Conservation (phyloP, 768 basidiomycete genomes). For the Mrakia frigida region DNA sequence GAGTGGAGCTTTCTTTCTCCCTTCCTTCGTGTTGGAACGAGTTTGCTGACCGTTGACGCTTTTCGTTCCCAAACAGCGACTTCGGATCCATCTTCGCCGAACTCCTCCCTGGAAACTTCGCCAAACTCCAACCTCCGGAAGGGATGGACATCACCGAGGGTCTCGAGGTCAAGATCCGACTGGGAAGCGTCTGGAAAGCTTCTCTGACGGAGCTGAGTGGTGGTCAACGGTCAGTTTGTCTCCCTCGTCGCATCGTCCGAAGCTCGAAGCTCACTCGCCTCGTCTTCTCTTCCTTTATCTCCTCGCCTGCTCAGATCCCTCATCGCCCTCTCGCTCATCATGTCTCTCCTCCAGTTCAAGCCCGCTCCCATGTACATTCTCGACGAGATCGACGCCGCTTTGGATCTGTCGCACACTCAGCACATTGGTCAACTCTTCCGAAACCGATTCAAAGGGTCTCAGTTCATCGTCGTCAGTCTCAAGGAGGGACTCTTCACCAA, state of each 20-base stretch:
- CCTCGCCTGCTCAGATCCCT: constrained; percentile 60
- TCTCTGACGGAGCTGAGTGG: constrained; percentile 95
- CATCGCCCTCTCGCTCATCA: constrained; percentile 94
- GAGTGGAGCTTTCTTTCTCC: constrained; percentile 40
- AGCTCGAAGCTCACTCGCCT: no score
- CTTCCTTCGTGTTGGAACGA: neutral
- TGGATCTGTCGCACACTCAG: constrained; percentile 85
- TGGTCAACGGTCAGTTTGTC: constrained; percentile 72
- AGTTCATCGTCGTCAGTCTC: constrained; percentile 94
- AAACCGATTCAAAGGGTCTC: constrained; percentile 92
- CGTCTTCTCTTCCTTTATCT: neutral
- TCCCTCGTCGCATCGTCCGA: neutral
- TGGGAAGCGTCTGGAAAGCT: constrained; percentile 96
- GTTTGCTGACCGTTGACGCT: neutral
- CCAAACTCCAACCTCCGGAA: constrained; percentile 89
- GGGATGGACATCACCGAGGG: constrained; percentile 90
- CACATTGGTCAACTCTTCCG: constrained; percentile 98
- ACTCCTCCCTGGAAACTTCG: constrained; percentile 90
- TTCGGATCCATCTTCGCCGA: constrained; percentile 96
- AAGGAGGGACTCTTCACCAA: constrained; percentile 98
- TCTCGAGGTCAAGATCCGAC: constrained; percentile 91
- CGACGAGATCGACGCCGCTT: constrained; percentile 96
- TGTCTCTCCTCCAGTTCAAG: constrained; percentile 98
- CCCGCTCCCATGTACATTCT: constrained; percentile 99
- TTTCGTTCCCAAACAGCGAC: constrained; percentile 50